phyloP scores from a whole-genome alignment of 169 alveolate genomes.

The Sarcocystis neurona region DNA sequence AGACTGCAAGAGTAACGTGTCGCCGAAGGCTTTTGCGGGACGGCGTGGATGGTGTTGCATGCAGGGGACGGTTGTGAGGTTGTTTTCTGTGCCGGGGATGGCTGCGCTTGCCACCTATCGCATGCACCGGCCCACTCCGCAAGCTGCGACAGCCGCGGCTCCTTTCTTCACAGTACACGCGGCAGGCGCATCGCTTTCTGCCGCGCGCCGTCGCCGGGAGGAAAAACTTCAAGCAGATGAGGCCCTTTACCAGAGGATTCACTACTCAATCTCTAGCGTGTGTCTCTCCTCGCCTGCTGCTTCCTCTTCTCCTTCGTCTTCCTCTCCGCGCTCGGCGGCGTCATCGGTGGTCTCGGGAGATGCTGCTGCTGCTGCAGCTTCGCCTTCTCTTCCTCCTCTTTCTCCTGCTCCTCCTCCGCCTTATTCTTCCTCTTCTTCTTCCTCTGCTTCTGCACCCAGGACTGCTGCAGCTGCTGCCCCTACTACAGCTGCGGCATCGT shows the following conservation, averaged over 20 bases:
- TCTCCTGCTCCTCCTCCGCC: too few species aligned
- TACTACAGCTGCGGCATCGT: neutral
- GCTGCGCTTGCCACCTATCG: conserved; percentile 2
- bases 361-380: neutral
- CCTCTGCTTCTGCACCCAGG: too few species aligned
- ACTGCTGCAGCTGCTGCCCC: neutral
- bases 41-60: too few species aligned
- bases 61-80: neutral
- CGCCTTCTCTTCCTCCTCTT: too few species aligned
- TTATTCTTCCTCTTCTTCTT: too few species aligned
- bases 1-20: too few species aligned
- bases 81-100: neutral
- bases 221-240: neutral
- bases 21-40: too few species aligned
- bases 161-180: neutral
- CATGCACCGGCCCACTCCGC: neutral
- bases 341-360: neutral
- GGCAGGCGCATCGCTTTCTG: neutral
- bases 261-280: neutral
- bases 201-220: neutral
- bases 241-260: too few species aligned
- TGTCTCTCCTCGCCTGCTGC: neutral
- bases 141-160: neutral
- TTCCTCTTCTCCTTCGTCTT: neutral
- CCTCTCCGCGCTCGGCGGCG: neutral